Evolutionary conservation across 495 filamentous ascomycete genomes (phyloP).

Genomic region (Penicillium argentinense): DNA sequence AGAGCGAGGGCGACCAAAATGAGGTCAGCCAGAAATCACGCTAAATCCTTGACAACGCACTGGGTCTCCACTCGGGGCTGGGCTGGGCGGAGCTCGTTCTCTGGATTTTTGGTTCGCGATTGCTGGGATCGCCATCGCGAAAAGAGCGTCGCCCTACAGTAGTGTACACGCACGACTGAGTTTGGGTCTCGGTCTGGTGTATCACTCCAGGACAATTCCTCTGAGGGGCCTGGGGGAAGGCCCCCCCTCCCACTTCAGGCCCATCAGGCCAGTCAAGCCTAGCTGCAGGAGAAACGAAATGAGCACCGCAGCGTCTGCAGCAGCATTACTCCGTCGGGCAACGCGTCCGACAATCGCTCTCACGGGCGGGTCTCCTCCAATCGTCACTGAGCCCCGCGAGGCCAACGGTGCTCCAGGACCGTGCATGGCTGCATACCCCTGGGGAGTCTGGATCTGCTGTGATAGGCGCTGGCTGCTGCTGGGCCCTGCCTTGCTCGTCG

Average conservation of each 20-base stretch:
- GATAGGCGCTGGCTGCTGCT: conserved; percentile 10
- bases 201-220: background rate
- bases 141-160: background rate
- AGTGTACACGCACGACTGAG: too few species aligned
- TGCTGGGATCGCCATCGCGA: background rate
- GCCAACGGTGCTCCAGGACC: conserved; percentile 1
- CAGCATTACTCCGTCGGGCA: conserved; percentile 1
- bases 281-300: background rate
- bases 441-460: conserved; percentile 10
- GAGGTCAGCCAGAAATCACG: background rate
- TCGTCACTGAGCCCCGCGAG: conserved; percentile 2
- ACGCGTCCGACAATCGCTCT: background rate
- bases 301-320: background rate
- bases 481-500: conserved; percentile 1
- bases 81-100: background rate
- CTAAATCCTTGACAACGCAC: conserved; percentile 2
- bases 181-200: background rate
- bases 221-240: too few species aligned
- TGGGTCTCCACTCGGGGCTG: background rate
- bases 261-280: too few species aligned
- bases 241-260: too few species aligned
- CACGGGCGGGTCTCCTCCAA: background rate
- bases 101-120: background rate
- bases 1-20: conserved; percentile 1
- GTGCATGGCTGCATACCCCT: conserved; percentile 16